Base-by-base conservation (phyloP, 225 moss, liverwort and hornwort genomes). In the Thuidium tamariscinum region DNA sequence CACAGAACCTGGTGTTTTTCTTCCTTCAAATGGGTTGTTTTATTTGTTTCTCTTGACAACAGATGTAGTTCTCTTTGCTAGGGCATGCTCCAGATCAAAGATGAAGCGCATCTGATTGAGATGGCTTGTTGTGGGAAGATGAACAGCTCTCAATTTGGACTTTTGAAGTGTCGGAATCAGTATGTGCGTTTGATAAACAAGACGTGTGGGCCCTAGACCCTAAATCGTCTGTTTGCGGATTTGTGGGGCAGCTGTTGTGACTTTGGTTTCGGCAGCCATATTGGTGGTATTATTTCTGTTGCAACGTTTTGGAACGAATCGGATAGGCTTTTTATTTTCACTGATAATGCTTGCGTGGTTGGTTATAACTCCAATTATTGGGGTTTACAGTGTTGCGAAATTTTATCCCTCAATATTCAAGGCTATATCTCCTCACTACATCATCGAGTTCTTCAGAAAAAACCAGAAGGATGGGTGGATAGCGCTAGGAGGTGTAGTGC, bases 401-500 rank as follows among this genome's bases (percentile, higher is more conserved):
- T 80, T 87, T 85, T 93, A 90, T 52, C 96, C 95, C 32, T 69
- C 86, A 30, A 88, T 95, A 36, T 93, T 95, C 65, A 96, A 94
- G 93, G 94, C 93, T 46, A 15, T 94, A 84, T 95, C 95, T 80
- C 96, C 96, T 62, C 86, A 93, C 70, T 95, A 96, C 79, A 81
- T 95, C 84, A 51, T 94, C 85, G 72, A 91, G 46, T 96, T 92
- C 85, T 95, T 96, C 82, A 85, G 32, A 19, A 72, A 89, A 85
- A 95, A 95, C 86, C 74, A 89, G 60, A 92, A 92, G 71, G 84
- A 91, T 48, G 95, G 94, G 39, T 96, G 96, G 96, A 86, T 94
- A 86, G 94, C 95, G 16, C 92, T 96, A 36, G 95, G 96, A 81
- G 96, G 96, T 51, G 92, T 89, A 82, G 92, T 96, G n/a, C 94